Base-by-base conservation (phyloP, 2,329 filamentous ascomycete genomes). In the Fusarium pseudocircinatum region DNA sequence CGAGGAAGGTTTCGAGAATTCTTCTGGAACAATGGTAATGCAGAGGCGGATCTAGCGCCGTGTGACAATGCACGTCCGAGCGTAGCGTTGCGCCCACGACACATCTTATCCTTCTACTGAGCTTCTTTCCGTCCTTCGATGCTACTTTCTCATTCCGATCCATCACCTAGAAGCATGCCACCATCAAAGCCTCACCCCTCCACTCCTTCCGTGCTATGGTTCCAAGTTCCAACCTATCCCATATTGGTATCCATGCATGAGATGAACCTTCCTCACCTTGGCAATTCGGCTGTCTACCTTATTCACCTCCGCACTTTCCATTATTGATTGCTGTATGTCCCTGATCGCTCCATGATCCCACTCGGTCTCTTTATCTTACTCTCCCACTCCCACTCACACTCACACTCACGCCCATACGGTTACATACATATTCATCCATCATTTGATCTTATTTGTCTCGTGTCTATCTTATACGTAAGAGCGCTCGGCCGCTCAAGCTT, bases 1-100 rank as follows among this genome's bases (percentile, higher is more conserved):
- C 60, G 56, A 61, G 77, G 80, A 77, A 82, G 76, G 77, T 73
- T 83, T 83, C 82, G 77, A 78, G 82, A 83, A 83, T 75, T 63
- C 72, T 78, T 79, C 75, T 77, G 72, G 75, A 77, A 77, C 67
- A 74, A 72, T 69, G 57, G 57, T 69, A 65, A 74, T 64, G 63
- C 60, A 67, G 37, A 63, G 56, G 59, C 67, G 59, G 46, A 74
- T 69, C 67, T 74, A 73, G 71, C 67, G 70, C 56, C 42, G 49
- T 57, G 52, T 69, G 63, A 72, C 57, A 68, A 65, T 65, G 71
- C 56, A 49, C 68, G 71, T 62, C 60, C 53, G 57, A 69, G 71
- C 67, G 71, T 74, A 74, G 72, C 72, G 72, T 69, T 72, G 68
- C 67, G 72, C 68, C 68, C 60, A 53, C 40, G 62, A 47, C 62